Conservation (phyloP, 768 basidiomycete species). For the Agrocybe chaxingu region DNA sequence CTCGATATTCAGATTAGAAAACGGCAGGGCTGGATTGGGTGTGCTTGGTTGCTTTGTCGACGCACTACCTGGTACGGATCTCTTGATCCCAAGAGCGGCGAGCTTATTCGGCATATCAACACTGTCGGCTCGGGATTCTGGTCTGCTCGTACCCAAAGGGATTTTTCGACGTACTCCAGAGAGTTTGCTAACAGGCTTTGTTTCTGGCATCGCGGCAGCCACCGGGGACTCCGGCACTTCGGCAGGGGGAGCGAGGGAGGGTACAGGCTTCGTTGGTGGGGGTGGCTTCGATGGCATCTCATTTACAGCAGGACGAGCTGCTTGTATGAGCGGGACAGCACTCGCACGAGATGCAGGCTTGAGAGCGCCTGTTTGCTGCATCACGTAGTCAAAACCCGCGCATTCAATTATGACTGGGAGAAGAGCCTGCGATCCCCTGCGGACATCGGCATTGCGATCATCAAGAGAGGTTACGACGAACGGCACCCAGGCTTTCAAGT, state of each 20-base stretch:
- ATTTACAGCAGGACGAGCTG: slow-evolving; percentile 55
- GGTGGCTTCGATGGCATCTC: slow-evolving; percentile 23
- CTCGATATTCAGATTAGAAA: slow-evolving; percentile 55
- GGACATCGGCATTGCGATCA: slow-evolving; percentile 87
- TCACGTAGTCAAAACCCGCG: slow-evolving; percentile 80
- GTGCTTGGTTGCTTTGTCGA: slow-evolving; percentile 11
- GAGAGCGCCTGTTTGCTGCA: slow-evolving; percentile 81
- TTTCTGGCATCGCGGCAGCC: slow-evolving; percentile 28
- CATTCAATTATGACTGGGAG: slow-evolving; percentile 71
- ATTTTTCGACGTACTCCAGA: slow-evolving; percentile 71
- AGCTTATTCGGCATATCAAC: slow-evolving; percentile 32
- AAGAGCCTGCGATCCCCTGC: slow-evolving; percentile 85
- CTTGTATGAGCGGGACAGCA: slow-evolving; percentile 85
- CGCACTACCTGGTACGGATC: slow-evolving; percentile 23
- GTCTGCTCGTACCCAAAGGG: slow-evolving; percentile 57
- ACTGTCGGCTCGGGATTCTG: slow-evolving; percentile 46
- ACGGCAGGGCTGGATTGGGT: slow-evolving; percentile 30
- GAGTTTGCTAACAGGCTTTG: slow-evolving; percentile 45
- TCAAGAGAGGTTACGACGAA: slow-evolving; percentile 78
- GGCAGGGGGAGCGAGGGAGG: no score
- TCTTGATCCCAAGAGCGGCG: slow-evolving; percentile 30
- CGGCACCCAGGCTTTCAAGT: slow-evolving; percentile 66
- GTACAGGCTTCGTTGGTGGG: slow-evolving; percentile 19
- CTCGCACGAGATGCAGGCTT: slow-evolving; percentile 89
- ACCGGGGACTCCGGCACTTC: slow-evolving; percentile 38